Evolutionary conservation across 768 basidiomycete species (phyloP).

Genomic region (Astraeus odoratus): DNA sequence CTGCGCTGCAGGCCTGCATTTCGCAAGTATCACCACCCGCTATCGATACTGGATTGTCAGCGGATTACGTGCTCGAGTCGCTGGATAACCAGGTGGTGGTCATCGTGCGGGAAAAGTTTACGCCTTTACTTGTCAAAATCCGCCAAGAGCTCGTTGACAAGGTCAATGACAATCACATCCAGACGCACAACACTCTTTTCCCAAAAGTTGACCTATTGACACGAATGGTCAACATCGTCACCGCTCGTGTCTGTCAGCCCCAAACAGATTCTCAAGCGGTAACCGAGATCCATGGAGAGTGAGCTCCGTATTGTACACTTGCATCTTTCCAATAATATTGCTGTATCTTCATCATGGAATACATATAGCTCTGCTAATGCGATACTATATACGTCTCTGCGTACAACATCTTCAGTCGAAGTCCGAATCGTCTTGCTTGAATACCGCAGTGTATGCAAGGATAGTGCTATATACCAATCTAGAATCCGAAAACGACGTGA

Average conservation of each 20-base stretch:
- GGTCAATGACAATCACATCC: constrained; percentile 14
- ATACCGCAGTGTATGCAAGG: constrained; percentile 77
- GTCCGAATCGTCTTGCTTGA: constrained; percentile 77
- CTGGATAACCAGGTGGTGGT: constrained; percentile 19
- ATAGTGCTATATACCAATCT: constrained; percentile 90
- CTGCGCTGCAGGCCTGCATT: constrained; percentile 26
- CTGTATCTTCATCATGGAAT: background rate
- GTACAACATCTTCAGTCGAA: constrained; percentile 42
- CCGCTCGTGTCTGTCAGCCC: constrained; percentile 18
- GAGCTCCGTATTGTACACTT: background rate
- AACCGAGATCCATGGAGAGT: background rate
- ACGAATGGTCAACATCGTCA: constrained; percentile 27
- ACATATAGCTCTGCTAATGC: constrained; percentile 9
- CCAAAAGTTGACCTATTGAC: constrained; percentile 21
- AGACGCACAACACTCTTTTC: constrained; percentile 19
- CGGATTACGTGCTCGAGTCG: constrained; percentile 25
- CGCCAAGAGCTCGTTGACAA: constrained; percentile 21
- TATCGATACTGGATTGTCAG: constrained; percentile 12
- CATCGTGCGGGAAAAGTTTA: constrained; percentile 20
- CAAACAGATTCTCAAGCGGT: constrained; percentile 6
- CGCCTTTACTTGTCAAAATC: constrained; percentile 10
- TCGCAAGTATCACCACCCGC: constrained; percentile 18
- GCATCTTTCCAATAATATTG: background rate
- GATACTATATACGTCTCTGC: constrained; percentile 1
- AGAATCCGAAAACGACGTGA: constrained; percentile 2